Percentiles rank a stretch among this genome's conserved stretches.
phyloP scores from a whole-genome alignment of 2,329 filamentous ascomycete genomes.

The Dactylella cylindrospora region DNA sequence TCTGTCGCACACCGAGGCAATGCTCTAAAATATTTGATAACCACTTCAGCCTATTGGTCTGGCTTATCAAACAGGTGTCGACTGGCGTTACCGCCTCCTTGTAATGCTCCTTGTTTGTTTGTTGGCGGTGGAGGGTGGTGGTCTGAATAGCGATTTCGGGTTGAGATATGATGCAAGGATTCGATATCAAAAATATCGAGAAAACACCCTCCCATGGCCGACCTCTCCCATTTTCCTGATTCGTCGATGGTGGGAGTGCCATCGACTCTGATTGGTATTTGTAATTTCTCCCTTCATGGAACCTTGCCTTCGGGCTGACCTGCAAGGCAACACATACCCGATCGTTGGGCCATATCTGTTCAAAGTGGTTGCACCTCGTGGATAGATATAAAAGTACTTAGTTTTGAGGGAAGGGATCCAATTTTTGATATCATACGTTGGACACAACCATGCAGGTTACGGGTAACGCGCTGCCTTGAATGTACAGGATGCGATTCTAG shows the following conservation, averaged over 20 bases:
- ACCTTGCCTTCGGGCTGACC: constrained; percentile 11
- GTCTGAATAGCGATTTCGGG: background rate
- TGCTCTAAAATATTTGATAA: too few relatives aligned
- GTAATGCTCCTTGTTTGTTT: too few relatives aligned
- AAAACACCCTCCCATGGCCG: constrained; percentile 6
- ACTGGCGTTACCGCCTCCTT: too few relatives aligned
- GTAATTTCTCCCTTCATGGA: constrained; percentile 29
- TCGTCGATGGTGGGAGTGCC: constrained; percentile 22
- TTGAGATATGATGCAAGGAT: constrained; percentile 31
- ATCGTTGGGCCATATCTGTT: constrained; percentile 12
- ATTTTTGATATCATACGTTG: constrained; percentile 30
- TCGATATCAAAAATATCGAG: constrained; percentile 28
- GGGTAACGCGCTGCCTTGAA: too few relatives aligned
- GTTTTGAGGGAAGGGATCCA: too few relatives aligned
- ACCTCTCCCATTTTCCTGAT: constrained; percentile 31
- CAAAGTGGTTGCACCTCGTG: constrained; percentile 3
- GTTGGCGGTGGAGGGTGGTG: too few relatives aligned
- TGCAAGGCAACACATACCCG: constrained; percentile 22
- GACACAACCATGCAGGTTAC: too few relatives aligned
- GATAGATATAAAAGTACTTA: constrained; percentile 30
- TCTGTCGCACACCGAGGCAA: too few relatives aligned
- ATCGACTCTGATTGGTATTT: constrained; percentile 37
- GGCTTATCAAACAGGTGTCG: too few relatives aligned
- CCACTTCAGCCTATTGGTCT: too few relatives aligned
- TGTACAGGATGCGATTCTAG: too few relatives aligned